Conservation (phyloP, 805 yeast genomes). For the Saturnispora sekii region DNA sequence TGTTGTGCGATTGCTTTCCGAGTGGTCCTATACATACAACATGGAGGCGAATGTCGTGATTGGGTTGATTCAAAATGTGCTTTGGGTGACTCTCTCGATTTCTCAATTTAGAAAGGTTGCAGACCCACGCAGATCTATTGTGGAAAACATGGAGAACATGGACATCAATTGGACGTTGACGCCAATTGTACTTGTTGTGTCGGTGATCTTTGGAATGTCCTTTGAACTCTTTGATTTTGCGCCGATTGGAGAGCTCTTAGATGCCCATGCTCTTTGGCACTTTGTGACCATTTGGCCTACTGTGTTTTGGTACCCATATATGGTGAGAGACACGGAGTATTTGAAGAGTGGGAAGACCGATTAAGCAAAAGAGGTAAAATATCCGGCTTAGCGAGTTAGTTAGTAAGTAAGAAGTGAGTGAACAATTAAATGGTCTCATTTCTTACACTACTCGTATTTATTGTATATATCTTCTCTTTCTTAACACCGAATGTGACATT, state of each 20-base stretch:
- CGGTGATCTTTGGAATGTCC: conserved; percentile 68
- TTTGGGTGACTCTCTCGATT: conserved; percentile 35
- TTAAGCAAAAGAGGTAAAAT: too few species aligned
- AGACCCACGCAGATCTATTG: conserved; percentile 10
- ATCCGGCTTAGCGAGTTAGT: too few species aligned
- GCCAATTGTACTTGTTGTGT: conserved; percentile 42
- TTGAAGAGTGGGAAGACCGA: conserved; percentile 23
- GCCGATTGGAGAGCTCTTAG: conserved; percentile 57
- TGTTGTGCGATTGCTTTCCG: conserved; percentile 49
- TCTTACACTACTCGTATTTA: too few species aligned
- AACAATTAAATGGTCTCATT: too few species aligned
- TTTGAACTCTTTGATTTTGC: conserved; percentile 87
- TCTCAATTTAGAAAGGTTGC: conserved; percentile 21
- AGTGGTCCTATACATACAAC: conserved; percentile 90
- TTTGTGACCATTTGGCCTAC: conserved; percentile 79
- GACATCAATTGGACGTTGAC: conserved; percentile 35
- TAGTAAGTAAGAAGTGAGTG: too few species aligned
- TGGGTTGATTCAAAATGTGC: conserved; percentile 65
- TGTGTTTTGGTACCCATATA: conserved; percentile 57
- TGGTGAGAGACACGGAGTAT: conserved; percentile 35
- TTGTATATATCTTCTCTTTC: too few species aligned
- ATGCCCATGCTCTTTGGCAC: conserved; percentile 95
- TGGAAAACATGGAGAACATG: conserved; percentile 18
- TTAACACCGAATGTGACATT: too few species aligned
- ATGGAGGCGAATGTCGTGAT: conserved; percentile 81